A percentile compares a stretch with the other conserved stretches of the same genome.
Evolutionary conservation across 176 grass and related monocot genomes (phyloP).

Genomic region (Panicum miliaceum): DNA sequence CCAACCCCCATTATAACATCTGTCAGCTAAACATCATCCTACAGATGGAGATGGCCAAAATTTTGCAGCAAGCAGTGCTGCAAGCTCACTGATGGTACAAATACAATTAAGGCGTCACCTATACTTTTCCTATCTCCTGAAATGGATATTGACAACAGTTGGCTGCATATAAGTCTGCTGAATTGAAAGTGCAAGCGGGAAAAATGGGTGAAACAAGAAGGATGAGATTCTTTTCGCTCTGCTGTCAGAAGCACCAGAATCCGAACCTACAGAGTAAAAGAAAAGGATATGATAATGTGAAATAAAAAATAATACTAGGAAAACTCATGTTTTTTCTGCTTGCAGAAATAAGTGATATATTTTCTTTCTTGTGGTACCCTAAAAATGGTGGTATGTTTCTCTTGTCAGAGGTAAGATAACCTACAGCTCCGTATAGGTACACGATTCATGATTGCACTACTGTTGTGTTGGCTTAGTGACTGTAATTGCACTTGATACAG

Average conservation of each 20-base stretch:
- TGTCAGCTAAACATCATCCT: conserved; percentile 15
- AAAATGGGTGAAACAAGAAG: conserved; percentile 88
- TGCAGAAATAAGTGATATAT: background rate
- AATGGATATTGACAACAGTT: conserved; percentile 92
- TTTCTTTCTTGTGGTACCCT: background rate
- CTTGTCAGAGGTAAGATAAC: conserved; percentile 3
- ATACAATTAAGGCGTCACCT: conserved; percentile 34
- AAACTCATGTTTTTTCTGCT: background rate
- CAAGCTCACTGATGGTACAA: conserved; percentile 14
- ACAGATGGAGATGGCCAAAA: conserved; percentile 37
- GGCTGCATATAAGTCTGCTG: conserved; percentile 96
- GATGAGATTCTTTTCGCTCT: conserved; percentile 74
- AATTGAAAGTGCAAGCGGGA: conserved; percentile 82
- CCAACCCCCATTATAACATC: conserved; percentile 6
- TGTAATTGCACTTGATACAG: background rate
- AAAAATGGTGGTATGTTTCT: background rate
- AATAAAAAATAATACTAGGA: background rate
- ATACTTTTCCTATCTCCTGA: conserved; percentile 61
- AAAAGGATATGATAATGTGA: background rate
- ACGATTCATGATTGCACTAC: background rate
- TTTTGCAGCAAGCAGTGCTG: conserved; percentile 16
- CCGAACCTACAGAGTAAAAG: conserved; percentile 56
- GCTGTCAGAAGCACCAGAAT: conserved; percentile 58
- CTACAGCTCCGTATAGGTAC: background rate
- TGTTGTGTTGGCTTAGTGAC: background rate